phyloP scores from a whole-genome alignment of 495 filamentous ascomycete species.

The Hamigera avellanea region DNA sequence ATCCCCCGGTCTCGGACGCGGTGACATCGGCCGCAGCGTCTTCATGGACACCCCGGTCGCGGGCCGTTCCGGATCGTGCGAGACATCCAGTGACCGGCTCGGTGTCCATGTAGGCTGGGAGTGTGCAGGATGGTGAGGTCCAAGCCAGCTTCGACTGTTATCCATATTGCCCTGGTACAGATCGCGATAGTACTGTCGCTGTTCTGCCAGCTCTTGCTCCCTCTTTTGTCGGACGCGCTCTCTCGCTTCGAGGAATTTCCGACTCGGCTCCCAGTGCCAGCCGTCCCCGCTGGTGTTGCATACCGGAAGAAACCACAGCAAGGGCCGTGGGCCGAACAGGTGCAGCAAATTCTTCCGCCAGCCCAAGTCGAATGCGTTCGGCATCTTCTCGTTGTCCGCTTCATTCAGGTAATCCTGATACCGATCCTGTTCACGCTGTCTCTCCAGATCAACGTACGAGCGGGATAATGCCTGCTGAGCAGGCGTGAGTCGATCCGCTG shows the following conservation, averaged over 20 bases:
- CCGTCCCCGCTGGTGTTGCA: constrained; percentile 81
- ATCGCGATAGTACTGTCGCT: constrained; percentile 37
- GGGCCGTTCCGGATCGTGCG: constrained; percentile 32
- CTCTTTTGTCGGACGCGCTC: constrained; percentile 47
- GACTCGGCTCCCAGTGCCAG: constrained; percentile 87
- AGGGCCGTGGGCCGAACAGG: constrained; percentile 62
- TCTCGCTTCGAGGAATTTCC: constrained; percentile 55
- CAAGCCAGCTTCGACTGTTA: constrained; percentile 23
- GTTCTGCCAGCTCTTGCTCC: constrained; percentile 38
- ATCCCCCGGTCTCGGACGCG: constrained; percentile 32
- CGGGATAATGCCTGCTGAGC: constrained; percentile 39
- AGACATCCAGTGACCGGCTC: constrained; percentile 38
- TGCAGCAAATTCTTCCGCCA: constrained; percentile 66
- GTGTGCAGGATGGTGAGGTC: constrained; percentile 4
- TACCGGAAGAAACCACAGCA: constrained; percentile 70
- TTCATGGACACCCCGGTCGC: constrained; percentile 42
- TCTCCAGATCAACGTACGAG: constrained; percentile 63
- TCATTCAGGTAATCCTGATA: constrained; percentile 88
- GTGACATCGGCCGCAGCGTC: constrained; percentile 33
- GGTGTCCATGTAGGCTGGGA: constrained; percentile 13
- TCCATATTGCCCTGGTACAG: constrained; percentile 29
- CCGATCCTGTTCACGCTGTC: constrained; percentile 54
- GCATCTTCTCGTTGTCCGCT: constrained; percentile 71
- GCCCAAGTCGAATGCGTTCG: constrained; percentile 87
- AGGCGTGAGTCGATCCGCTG: constrained; percentile 13